These are phyloP conservation scores for Claviceps spartinae DNA, from an alignment of 2,329 filamentous ascomycete genomes.

Conservation along the genomic window DNA sequence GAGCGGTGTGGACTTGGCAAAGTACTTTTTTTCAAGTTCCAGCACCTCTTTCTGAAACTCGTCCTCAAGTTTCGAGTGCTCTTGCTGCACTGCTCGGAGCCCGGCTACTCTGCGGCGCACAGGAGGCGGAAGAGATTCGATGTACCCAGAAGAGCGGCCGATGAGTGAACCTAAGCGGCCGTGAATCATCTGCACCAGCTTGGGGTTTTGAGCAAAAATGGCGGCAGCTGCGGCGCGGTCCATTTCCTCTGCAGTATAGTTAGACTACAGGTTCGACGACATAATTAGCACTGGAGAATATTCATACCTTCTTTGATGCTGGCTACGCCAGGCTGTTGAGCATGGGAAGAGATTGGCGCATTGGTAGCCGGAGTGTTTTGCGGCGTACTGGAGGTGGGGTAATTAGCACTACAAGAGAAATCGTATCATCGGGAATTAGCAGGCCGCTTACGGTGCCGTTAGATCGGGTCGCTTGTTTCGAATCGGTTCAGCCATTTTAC, in stretches of 20 bases:
- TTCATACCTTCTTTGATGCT: conserved; percentile 93
- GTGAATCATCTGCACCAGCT: conserved; percentile 94
- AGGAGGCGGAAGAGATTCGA: conserved; percentile 81
- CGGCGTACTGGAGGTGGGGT: conserved; percentile 59
- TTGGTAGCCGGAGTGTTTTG: conserved; percentile 95
- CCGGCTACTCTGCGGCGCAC: conserved; percentile 90
- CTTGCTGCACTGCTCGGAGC: conserved; percentile 95
- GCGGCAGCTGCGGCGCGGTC: conserved; percentile 78
- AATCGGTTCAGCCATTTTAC: conserved; percentile 48
- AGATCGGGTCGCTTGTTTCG: conserved; percentile 48
- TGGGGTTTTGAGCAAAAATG: conserved; percentile 90
- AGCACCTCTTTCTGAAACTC: conserved; percentile 98
- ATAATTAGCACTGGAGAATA: conserved; percentile 1
- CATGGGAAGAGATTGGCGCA: conserved; percentile 94
- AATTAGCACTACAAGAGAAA: conserved; percentile 20
- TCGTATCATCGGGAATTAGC: conserved; percentile 7
- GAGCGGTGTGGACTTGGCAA: conserved; percentile 93
- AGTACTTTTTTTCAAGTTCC: conserved; percentile 98
- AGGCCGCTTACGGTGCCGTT: conserved; percentile 42
- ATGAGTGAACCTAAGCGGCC: conserved; percentile 87
- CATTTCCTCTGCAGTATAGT: conserved; percentile 57
- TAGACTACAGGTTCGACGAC: not conserved
- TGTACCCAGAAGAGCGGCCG: conserved; percentile 90
- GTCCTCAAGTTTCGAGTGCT: conserved; percentile 94
- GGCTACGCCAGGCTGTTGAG: conserved; percentile 82